These are phyloP conservation scores for Ceratobasidium sp. DNA, from an alignment of 1,284 basidiomycete species.

Conservation along the genomic window DNA sequence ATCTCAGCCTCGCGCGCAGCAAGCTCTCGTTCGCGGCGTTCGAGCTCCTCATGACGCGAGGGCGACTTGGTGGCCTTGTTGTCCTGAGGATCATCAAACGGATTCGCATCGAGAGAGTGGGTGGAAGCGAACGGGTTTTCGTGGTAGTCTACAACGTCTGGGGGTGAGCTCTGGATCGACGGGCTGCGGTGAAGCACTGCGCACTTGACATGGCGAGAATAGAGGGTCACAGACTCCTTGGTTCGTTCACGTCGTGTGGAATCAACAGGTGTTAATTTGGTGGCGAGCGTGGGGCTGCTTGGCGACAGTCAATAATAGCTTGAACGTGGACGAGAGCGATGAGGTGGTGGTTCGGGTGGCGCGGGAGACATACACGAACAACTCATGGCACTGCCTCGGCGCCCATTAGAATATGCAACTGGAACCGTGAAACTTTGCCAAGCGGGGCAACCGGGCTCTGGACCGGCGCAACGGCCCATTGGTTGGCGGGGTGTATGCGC, in stretches of 20 bases:
- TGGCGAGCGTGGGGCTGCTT: background rate
- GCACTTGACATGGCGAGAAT: conserved; percentile 16
- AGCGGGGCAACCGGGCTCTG: background rate
- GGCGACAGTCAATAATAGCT: conserved; percentile 2
- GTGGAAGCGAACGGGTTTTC: conserved; percentile 83
- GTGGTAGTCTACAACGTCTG: conserved; percentile 21
- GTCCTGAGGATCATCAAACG: conserved; percentile 74
- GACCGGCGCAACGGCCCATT: background rate
- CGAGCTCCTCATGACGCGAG: conserved; percentile 65
- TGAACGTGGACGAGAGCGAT: background rate
- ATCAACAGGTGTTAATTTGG: background rate
- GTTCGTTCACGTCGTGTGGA: background rate
- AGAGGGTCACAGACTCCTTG: background rate
- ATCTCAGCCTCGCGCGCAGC: conserved; percentile 62
- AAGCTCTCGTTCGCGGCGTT: conserved; percentile 79
- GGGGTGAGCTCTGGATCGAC: conserved; percentile 20
- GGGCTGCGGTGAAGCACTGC: background rate
- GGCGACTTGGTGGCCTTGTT: conserved; percentile 51
- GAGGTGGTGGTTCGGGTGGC: background rate
- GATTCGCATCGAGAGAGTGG: conserved; percentile 82
- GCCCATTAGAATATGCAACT: background rate
- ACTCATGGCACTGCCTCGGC: background rate
- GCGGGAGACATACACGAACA: background rate
- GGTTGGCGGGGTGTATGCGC: no score
- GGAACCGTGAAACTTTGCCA: background rate